phyloP scores from a whole-genome alignment of 2,329 filamentous ascomycete species.

The Calonectria pauciramosa region DNA sequence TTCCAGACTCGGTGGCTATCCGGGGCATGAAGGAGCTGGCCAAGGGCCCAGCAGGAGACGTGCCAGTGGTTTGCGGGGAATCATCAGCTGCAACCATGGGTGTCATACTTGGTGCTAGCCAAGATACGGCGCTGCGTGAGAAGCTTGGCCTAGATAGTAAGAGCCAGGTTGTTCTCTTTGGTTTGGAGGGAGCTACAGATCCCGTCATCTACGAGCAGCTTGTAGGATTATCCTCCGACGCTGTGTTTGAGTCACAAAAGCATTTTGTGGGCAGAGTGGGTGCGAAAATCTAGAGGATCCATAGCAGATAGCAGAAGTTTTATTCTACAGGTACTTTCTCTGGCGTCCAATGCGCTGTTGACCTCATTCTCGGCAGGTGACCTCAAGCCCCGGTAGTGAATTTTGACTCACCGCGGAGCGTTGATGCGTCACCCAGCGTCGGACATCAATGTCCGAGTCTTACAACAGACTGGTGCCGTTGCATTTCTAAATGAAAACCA shows the following conservation, averaged over 20 bases:
- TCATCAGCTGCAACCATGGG: conserved; percentile 31
- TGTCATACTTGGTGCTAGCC: conserved; percentile 11
- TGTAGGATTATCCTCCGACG: conserved; percentile 12
- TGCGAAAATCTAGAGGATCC: neutral
- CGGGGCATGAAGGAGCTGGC: conserved; percentile 33
- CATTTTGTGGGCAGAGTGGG: neutral
- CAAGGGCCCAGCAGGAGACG: conserved; percentile 11
- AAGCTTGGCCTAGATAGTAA: conserved; percentile 20
- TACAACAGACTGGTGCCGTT: neutral
- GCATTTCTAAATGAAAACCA: neutral
- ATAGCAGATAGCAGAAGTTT: neutral
- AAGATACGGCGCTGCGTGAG: neutral
- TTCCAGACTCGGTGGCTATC: conserved; percentile 26
- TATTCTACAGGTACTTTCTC: neutral
- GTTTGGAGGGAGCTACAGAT: conserved; percentile 34
- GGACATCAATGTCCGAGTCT: neutral
- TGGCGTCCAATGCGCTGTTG: neutral
- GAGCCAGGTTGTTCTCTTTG: conserved; percentile 30
- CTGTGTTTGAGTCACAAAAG: conserved; percentile 29
- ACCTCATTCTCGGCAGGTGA: neutral
- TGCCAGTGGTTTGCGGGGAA: conserved; percentile 32
- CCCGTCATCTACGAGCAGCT: conserved; percentile 24
- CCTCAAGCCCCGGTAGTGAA: neutral
- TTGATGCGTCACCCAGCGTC: neutral
- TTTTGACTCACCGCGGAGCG: neutral